Evolutionary conservation across 1,139 yeast genomes (phyloP), one percentile per base, ranked within the genome.

Genomic region (Geotrichum aggregatum): DNA sequence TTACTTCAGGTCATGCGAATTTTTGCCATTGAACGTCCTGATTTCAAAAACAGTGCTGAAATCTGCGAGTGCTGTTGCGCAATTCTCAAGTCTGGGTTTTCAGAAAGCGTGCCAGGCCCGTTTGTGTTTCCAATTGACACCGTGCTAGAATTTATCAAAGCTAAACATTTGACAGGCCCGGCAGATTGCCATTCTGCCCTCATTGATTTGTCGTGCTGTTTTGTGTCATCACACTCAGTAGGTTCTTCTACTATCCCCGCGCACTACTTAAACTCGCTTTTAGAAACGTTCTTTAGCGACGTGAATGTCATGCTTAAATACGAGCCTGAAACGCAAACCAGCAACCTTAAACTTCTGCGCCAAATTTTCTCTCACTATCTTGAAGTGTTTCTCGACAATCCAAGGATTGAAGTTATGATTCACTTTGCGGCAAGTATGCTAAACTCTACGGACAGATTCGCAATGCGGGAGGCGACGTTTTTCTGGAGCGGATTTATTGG

Each of bases 371-470:
- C 50, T 16, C 58, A 60, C 47, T 50, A 50, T 16, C 43, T 36
- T 11, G 52, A 43, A 13, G 42, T 49, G 10, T 49, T 63, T 28
- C 41, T 62, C 10, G 41, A 52, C 18, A 56, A 57, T 24, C 56
- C 58, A 4, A 56, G 52, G 21, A 39, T 61, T 16, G 54, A 46
- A 31, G 41, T 40, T 7, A 55, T 60, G 50, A 31, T 63, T 3
- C 56, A 58, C n/a, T 61, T 66, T 36, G 63, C 70, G 1, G 48
- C 83, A 3, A 66, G 71, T 5, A 73, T 79, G 13, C 68, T 87
- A 41, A 62, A 68, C 7, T 75, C 82, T 0, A 76, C 76, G 48
- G 96, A 87, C 64, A 75, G 84, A 50, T 81, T 84, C 60, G 78
- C 87, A 1, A 68, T 87, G 42, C 79, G 80, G 56, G 74, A 88